A percentile compares a stretch with the other conserved stretches of the same genome.
Evolutionary conservation across 805 yeast genomes (phyloP).

Genomic region (Lachancea waltii): DNA sequence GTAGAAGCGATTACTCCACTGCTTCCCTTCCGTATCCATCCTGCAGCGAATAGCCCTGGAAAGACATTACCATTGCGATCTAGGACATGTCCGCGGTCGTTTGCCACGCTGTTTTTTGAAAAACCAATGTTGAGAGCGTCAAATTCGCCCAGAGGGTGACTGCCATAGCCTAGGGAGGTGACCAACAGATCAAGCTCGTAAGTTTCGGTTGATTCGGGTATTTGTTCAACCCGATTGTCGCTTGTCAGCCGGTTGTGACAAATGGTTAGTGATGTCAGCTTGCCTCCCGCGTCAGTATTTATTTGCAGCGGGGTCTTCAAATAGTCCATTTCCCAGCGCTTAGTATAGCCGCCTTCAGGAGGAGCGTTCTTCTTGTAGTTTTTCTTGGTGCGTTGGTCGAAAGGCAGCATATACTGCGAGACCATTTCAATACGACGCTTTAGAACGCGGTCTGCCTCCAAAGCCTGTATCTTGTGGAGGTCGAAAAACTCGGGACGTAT

Average conservation of each 20-base stretch:
- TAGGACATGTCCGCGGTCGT: conserved; percentile 40
- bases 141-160: conserved; percentile 56
- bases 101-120: conserved; percentile 44
- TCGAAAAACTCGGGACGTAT: conserved; percentile 35
- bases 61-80: conserved; percentile 19
- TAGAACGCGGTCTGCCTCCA: conserved; percentile 42
- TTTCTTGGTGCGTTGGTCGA: conserved; percentile 25
- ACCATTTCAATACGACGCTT: conserved; percentile 63
- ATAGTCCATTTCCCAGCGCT: conserved; percentile 65
- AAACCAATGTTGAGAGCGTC: conserved; percentile 45
- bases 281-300: conserved; percentile 34
- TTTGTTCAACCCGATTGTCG: conserved; percentile 24
- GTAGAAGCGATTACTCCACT: conserved; percentile 88
- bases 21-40: conserved; percentile 88
- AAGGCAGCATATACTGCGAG: conserved; percentile 42
- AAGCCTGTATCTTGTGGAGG: conserved; percentile 21
- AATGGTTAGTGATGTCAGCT: conserved; percentile 26
- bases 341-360: conserved; percentile 11
- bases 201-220: conserved; percentile 18
- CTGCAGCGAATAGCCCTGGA: conserved; percentile 66
- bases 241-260: conserved; percentile 17
- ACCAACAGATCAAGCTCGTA: conserved; percentile 60
- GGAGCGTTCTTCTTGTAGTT: conserved; percentile 23
- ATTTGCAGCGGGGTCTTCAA: conserved; percentile 57
- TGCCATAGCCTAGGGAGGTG: conserved; percentile 77